Conservation (phyloP, 2,329 filamentous ascomycete genomes). For the Neofusicoccum sp. region DNA sequence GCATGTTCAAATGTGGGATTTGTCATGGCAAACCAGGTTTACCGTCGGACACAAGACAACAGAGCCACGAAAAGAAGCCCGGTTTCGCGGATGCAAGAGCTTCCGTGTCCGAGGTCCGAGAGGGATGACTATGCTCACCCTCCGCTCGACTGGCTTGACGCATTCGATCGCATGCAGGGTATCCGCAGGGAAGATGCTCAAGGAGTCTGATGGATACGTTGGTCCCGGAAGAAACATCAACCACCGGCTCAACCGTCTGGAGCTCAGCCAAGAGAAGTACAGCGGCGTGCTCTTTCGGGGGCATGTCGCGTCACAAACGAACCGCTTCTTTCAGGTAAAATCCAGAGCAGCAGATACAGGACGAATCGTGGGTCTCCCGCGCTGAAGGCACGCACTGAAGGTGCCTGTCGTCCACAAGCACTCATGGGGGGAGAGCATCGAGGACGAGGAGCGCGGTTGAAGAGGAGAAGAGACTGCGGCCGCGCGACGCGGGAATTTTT, state of each 20-base stretch:
- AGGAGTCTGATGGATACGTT: too few species aligned
- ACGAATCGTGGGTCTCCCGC: constrained; percentile 46
- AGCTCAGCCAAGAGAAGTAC: too few species aligned
- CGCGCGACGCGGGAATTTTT: constrained; percentile 23
- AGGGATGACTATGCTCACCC: neutral
- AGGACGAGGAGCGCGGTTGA: constrained; percentile 32
- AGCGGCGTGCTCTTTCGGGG: neutral
- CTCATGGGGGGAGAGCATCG: neutral
- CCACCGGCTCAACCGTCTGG: too few species aligned
- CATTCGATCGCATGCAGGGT: neutral
- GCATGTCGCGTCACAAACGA: constrained; percentile 51
- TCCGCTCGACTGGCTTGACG: neutral
- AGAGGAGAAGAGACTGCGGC: constrained; percentile 22
- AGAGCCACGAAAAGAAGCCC: neutral
- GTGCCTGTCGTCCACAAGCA: constrained; percentile 19
- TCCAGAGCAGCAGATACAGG: constrained; percentile 55
- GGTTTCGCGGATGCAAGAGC: neutral
- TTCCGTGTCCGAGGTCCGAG: neutral
- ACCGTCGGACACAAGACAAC: neutral
- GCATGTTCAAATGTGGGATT: neutral
- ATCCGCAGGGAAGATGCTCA: too few species aligned
- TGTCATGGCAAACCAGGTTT: neutral
- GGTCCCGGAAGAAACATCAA: too few species aligned
- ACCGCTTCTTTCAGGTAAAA: constrained; percentile 48
- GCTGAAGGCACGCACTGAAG: constrained; percentile 46